phyloP scores from a whole-genome alignment of 2,329 filamentous ascomycete species.

The Raffaelea deltoideospora region DNA sequence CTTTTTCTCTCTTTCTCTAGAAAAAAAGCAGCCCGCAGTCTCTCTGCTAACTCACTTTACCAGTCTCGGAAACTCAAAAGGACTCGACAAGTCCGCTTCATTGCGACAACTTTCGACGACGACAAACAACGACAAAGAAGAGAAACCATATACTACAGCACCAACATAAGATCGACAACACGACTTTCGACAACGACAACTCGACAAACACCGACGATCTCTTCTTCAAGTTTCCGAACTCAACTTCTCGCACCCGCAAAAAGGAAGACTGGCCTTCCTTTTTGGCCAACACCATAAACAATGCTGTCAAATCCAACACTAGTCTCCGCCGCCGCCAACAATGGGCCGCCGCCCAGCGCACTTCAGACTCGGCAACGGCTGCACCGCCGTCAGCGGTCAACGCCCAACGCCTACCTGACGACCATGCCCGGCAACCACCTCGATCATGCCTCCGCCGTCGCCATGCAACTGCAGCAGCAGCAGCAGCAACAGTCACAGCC shows the following conservation, averaged over 20 bases:
- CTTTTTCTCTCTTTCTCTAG: neutral
- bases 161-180: too few relatives aligned
- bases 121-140: too few relatives aligned
- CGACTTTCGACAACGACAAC: slow-evolving; percentile 15
- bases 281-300: slow-evolving; percentile 5
- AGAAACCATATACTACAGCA: too few relatives aligned
- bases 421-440: slow-evolving; percentile 37
- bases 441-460: neutral
- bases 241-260: slow-evolving; percentile 8
- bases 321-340: too few relatives aligned
- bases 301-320: slow-evolving; percentile 32
- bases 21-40: too few relatives aligned
- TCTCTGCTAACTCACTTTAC: slow-evolving; percentile 3
- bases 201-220: slow-evolving; percentile 1
- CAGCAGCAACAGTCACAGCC: slow-evolving; percentile 16
- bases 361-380: slow-evolving; percentile 59
- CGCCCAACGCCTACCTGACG: slow-evolving; percentile 48
- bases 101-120: slow-evolving; percentile 34
- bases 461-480: slow-evolving; percentile 2
- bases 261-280: too few relatives aligned
- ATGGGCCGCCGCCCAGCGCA: too few relatives aligned
- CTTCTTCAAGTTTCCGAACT: slow-evolving; percentile 14
- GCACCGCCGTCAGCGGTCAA: slow-evolving; percentile 81
- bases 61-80: slow-evolving; percentile 17
- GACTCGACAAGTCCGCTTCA: slow-evolving; percentile 31